Evolutionary conservation across 805 yeast genomes (phyloP).

Genomic region (Candida succiphila): DNA sequence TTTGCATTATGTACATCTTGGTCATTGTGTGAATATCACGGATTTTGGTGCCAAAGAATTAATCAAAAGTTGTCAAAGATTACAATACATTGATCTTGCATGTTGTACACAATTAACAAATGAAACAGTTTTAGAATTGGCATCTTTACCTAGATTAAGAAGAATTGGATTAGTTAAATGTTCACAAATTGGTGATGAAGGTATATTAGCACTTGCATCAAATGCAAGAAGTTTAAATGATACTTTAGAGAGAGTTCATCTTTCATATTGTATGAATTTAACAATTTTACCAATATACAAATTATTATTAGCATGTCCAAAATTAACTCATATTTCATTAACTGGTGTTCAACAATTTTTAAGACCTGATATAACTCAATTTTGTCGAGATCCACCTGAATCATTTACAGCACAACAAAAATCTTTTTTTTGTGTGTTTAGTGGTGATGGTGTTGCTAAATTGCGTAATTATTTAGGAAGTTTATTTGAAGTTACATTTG

Average conservation of each 20-base stretch:
- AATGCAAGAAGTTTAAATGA: conserved; percentile 52
- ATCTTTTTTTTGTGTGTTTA: conserved; percentile 82
- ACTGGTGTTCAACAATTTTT: conserved; percentile 91
- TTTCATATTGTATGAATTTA: conserved; percentile 80
- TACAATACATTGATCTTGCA: conserved; percentile 90
- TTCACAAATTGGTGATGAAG: conserved; percentile 76
- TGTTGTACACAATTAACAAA: conserved; percentile 89
- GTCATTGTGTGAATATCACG: conserved; percentile 87
- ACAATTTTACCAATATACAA: conserved; percentile 69
- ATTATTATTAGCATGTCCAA: conserved; percentile 71
- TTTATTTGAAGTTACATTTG: conserved; percentile 18
- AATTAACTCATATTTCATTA: conserved; percentile 78
- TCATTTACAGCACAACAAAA: conserved; percentile 86
- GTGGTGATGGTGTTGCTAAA: conserved; percentile 78
- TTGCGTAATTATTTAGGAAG: conserved; percentile 57
- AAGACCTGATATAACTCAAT: conserved; percentile 73
- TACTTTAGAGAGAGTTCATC: conserved; percentile 84
- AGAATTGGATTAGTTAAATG: conserved; percentile 94
- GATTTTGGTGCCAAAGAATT: conserved; percentile 76
- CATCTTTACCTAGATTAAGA: conserved; percentile 68
- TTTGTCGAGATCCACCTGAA: conserved; percentile 86
- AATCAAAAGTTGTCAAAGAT: conserved; percentile 69
- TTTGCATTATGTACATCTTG: conserved; percentile 83
- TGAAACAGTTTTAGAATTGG: conserved; percentile 64
- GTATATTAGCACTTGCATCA: conserved; percentile 54